Conservation (phyloP, 495 filamentous ascomycete species). For the Penicillium chermesinum region DNA sequence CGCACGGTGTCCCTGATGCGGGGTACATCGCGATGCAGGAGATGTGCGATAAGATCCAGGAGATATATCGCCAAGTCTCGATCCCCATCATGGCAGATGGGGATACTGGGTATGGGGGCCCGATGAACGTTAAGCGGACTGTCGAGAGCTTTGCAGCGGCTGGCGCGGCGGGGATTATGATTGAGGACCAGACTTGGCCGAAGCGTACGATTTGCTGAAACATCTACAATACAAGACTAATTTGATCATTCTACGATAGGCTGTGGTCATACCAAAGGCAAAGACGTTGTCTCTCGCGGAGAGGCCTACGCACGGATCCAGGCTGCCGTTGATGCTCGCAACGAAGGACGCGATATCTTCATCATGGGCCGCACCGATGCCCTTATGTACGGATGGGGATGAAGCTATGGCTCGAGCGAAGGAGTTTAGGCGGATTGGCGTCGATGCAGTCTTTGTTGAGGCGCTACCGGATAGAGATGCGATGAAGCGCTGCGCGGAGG, state of each 20-base stretch:
- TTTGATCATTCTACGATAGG: slow-evolving; percentile 20
- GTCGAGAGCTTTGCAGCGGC: slow-evolving; percentile 36
- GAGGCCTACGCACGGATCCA: slow-evolving; percentile 39
- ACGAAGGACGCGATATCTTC: slow-evolving; percentile 38
- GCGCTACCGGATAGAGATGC: slow-evolving; percentile 36
- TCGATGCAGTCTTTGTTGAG: slow-evolving; percentile 39
- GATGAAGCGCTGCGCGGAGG: slow-evolving; percentile 30
- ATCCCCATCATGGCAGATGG: slow-evolving; percentile 39
- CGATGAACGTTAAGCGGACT: slow-evolving; percentile 39
- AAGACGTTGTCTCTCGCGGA: slow-evolving; percentile 35
- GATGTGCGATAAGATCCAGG: slow-evolving; percentile 40
- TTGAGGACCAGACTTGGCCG: slow-evolving; percentile 41
- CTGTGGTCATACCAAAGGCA: slow-evolving; percentile 43
- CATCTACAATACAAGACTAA: too few species aligned
- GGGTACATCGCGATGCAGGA: slow-evolving; percentile 42
- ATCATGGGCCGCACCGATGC: slow-evolving; percentile 39
- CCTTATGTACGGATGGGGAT: slow-evolving; percentile 34
- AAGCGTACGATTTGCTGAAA: slow-evolving; percentile 25
- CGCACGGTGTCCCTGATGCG: slow-evolving; percentile 37
- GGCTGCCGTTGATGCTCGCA: slow-evolving; percentile 37
- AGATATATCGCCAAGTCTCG: slow-evolving; percentile 27
- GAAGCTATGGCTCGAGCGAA: slow-evolving; percentile 32
- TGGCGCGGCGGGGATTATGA: slow-evolving; percentile 37
- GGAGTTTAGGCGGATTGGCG: slow-evolving; percentile 34
- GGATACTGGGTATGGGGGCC: slow-evolving; percentile 39